A percentile compares a stretch with the other conserved stretches of the same genome.
These are phyloP conservation scores for Vicia sativa DNA, from an alignment of 306 rosid genomes.

Conservation along the genomic window DNA sequence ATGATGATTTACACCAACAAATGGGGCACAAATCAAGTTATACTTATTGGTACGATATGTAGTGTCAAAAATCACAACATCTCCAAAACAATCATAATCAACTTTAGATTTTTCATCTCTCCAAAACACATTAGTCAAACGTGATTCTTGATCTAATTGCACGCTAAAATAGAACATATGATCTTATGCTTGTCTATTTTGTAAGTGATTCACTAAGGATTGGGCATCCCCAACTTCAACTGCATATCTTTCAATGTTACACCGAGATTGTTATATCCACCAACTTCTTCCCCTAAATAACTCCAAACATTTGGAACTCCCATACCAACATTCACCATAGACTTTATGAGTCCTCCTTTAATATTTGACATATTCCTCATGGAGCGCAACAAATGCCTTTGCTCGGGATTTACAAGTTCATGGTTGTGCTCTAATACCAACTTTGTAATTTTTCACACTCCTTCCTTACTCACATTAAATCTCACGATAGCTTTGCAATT, in stretches of 20 bases:
- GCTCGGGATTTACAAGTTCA: neutral
- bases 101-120: neutral
- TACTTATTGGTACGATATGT: neutral
- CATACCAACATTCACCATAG: neutral
- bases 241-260: neutral
- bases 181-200: neutral
- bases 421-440: neutral
- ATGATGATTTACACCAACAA: neutral
- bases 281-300: neutral
- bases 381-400: neutral
- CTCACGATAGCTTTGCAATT: too few species aligned
- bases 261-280: neutral
- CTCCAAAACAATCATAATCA: neutral
- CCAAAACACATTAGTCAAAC: constrained; percentile 6
- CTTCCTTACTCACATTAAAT: too few species aligned
- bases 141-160: neutral
- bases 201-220: neutral
- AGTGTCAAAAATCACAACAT: neutral
- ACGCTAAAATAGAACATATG: neutral
- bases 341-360: neutral
- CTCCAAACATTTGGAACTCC: neutral
- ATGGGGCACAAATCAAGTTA: neutral
- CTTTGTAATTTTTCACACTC: too few species aligned
- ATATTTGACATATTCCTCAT: neutral
- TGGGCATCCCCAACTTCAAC: neutral